Conservation (phyloP, 495 filamentous ascomycete genomes). For the Penicillium waksmanii region DNA sequence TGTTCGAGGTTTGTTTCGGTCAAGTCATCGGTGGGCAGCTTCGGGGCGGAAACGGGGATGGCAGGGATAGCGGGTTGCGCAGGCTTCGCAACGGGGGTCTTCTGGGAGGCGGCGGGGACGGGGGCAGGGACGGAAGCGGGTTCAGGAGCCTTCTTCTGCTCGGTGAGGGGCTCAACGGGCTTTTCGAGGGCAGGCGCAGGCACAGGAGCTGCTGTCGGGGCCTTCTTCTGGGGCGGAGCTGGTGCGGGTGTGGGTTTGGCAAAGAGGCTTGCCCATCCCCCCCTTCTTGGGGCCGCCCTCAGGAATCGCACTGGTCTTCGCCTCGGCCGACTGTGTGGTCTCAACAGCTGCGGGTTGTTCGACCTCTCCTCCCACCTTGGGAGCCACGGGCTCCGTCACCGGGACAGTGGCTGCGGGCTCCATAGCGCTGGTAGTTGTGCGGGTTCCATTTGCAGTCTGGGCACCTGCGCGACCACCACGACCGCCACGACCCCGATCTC, state of each 20-base stretch:
- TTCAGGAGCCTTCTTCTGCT: slow-evolving; percentile 36
- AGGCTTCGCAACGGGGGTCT: slow-evolving; percentile 34
- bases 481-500: slow-evolving; percentile 74
- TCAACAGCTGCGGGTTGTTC: slow-evolving; percentile 35
- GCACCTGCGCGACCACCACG: slow-evolving; percentile 71
- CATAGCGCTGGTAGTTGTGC: slow-evolving; percentile 35
- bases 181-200: slow-evolving; percentile 26
- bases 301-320: slow-evolving; percentile 49
- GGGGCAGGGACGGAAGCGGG: slow-evolving; percentile 30
- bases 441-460: slow-evolving; percentile 55
- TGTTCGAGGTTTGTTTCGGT: slow-evolving; percentile 92
- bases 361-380: slow-evolving; percentile 31
- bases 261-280: slow-evolving; percentile 68
- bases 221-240: slow-evolving; percentile 43
- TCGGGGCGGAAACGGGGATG: slow-evolving; percentile 58
- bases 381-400: slow-evolving; percentile 48
- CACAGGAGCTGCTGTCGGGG: slow-evolving; percentile 31
- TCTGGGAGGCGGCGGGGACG: slow-evolving; percentile 32
- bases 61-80: slow-evolving; percentile 37
- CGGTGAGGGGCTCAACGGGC: slow-evolving; percentile 18
- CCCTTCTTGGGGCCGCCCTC: slow-evolving; percentile 49
- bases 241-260: slow-evolving; percentile 49
- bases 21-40: slow-evolving; percentile 79
- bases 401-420: slow-evolving; percentile 33
- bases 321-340: slow-evolving; percentile 35